Base-by-base conservation (phyloP, 495 filamentous ascomycete species). In the Hypomontagnella submonticulosa region DNA sequence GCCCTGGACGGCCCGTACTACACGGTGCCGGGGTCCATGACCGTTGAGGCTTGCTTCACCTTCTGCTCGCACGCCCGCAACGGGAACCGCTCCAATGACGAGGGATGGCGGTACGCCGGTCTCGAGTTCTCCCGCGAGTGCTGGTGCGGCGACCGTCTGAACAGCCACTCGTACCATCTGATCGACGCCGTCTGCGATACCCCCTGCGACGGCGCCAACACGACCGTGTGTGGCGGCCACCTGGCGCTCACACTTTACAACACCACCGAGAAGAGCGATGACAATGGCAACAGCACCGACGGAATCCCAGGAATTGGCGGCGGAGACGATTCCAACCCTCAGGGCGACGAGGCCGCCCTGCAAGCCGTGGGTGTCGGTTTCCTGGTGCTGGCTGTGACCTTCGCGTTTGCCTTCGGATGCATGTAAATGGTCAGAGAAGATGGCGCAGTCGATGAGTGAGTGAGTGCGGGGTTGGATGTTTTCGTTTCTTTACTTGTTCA, bases 71-170 rank as follows among this genome's bases (percentile, higher is more conserved):
- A 41, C 11, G 41, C 51, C 9, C 16, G 9, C n/a, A 66, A 65
- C 62, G 20, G 10, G 48, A 13, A 32, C 16, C 9, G 48, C 33
- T 13, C 27, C 5, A 36, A 27, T 2, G 23, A 27, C 36, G 42
- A 43, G 36, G 63, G 63, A 23, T 81, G 68, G 69, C 60, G 53
- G 32, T 81, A 69, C 67, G 81, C 80, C 2, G 83, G 80, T 19
- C 51, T 85, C 53, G 81, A 85, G 72, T 81, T 75, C 71, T 61
- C 80, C 15, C 74, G 71, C 33, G 80, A 85, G 76, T 85, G 83
- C 76, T 84, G 80, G 76, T 85, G 81, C 62, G 75, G 79, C 6
- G 63, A 76, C 20, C 52, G 56, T 1, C 34, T 84, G 5, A 75
- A 71, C 4, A 38, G 59, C 15, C 65, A 79, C 15, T 72, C 76